These are phyloP conservation scores for Fusarium keratoplasticum DNA, from an alignment of 2,329 filamentous ascomycete species.

Conservation along the genomic window DNA sequence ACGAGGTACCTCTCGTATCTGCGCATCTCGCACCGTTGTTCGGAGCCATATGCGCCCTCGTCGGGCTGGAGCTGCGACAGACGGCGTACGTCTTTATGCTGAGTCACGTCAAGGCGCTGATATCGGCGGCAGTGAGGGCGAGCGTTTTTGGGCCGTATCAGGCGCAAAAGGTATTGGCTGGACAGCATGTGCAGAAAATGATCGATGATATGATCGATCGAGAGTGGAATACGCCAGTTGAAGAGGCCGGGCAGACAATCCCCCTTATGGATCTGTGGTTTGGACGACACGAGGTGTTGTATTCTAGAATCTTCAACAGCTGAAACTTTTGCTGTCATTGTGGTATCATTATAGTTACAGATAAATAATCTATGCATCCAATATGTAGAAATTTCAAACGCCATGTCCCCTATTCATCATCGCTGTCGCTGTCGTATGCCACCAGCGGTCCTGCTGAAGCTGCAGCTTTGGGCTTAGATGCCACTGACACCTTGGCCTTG, in stretches of 20 bases:
- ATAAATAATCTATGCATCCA: constrained; percentile 40
- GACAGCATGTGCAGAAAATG: constrained; percentile 65
- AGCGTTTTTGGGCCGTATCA: constrained; percentile 85
- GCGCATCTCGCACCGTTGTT: constrained; percentile 79
- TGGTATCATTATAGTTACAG: constrained; percentile 48
- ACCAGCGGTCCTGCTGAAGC: constrained; percentile 79
- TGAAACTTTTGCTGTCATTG: constrained; percentile 50
- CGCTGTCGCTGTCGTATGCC: constrained; percentile 90
- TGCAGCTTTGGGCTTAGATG: constrained; percentile 65
- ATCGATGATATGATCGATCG: constrained; percentile 69
- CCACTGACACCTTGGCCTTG: constrained; percentile 64
- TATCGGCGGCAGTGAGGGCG: constrained; percentile 81
- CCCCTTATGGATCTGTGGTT: constrained; percentile 87
- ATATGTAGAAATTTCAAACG: constrained; percentile 35
- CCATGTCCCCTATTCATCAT: constrained; percentile 63
- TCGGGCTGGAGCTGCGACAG: constrained; percentile 70
- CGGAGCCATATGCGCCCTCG: constrained; percentile 72
- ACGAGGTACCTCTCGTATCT: constrained; percentile 57
- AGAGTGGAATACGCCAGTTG: constrained; percentile 69
- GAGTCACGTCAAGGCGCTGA: constrained; percentile 79
- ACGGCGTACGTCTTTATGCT: constrained; percentile 81
- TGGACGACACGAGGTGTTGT: constrained; percentile 83
- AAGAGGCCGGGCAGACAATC: constrained; percentile 79
- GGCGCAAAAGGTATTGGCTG: constrained; percentile 78
- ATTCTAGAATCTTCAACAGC: constrained; percentile 89